These are phyloP conservation scores for Cercis canadensis DNA, from an alignment of 306 rosid genomes.

Conservation along the genomic window DNA sequence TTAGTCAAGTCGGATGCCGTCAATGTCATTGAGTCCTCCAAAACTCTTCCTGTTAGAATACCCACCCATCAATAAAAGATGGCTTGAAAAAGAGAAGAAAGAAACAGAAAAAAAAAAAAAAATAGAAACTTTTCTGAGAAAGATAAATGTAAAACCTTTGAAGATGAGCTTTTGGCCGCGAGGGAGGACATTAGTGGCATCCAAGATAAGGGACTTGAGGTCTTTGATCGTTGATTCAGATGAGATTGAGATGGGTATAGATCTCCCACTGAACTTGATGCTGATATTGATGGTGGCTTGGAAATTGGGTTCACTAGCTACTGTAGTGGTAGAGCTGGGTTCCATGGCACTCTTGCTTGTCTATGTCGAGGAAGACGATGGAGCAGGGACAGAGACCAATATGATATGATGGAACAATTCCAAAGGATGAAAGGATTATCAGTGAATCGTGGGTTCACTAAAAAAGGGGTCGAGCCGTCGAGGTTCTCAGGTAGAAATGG, in stretches of 20 bases:
- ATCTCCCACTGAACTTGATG: constrained; percentile 71
- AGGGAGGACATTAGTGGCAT: constrained; percentile 82
- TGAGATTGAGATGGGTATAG: constrained; percentile 63
- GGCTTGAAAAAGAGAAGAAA: not conserved
- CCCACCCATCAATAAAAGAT: constrained; percentile 23
- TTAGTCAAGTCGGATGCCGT: constrained; percentile 58
- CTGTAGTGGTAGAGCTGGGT: constrained; percentile 25
- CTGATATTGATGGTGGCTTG: constrained; percentile 45
- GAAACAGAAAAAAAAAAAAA: not conserved
- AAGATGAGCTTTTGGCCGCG: constrained; percentile 95
- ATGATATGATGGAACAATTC: too few relatives aligned
- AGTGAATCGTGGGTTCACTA: too few relatives aligned
- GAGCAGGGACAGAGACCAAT: too few relatives aligned
- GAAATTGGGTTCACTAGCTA: constrained; percentile 15
- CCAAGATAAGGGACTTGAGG: constrained; percentile 81
- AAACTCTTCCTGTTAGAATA: constrained; percentile 69
- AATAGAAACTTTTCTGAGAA: not conserved
- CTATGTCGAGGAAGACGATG: constrained; percentile 8
- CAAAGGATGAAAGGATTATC: too few relatives aligned
- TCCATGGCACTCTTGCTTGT: constrained; percentile 45
- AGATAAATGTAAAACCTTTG: constrained; percentile 58
- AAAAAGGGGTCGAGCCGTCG: too few relatives aligned
- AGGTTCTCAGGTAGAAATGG: too few relatives aligned
- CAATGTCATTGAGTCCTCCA: constrained; percentile 76
- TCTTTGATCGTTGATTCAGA: constrained; percentile 67